These are phyloP conservation scores for Tetrapisispora taiwanensis DNA, from an alignment of 805 yeast genomes.

Conservation along the genomic window DNA sequence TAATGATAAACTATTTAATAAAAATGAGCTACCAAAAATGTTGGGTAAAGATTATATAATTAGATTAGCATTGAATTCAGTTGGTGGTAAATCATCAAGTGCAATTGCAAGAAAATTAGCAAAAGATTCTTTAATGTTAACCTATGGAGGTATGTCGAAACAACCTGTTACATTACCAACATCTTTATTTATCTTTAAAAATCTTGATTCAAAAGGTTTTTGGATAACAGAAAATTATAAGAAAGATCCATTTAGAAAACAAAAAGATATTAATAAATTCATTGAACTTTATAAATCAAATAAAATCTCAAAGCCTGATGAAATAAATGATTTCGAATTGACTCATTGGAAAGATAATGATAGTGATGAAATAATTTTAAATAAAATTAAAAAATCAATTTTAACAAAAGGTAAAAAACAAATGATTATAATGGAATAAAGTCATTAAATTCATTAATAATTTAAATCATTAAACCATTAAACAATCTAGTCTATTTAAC, in stretches of 20 bases:
- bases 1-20: slow-evolving; percentile 54
- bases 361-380: slow-evolving; percentile 32
- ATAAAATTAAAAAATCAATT: slow-evolving; percentile 37
- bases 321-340: slow-evolving; percentile 31
- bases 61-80: slow-evolving; percentile 79
- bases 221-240: slow-evolving; percentile 76
- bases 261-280: slow-evolving; percentile 43
- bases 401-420: slow-evolving; percentile 27
- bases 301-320: slow-evolving; percentile 39
- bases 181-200: slow-evolving; percentile 79
- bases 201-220: slow-evolving; percentile 76
- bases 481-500: no score
- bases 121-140: slow-evolving; percentile 64
- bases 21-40: slow-evolving; percentile 39
- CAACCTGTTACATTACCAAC: slow-evolving; percentile 92
- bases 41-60: slow-evolving; percentile 39
- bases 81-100: slow-evolving; percentile 82
- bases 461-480: no score
- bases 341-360: slow-evolving; percentile 26
- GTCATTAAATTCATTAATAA: no score
- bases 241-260: slow-evolving; percentile 49
- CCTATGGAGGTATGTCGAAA: slow-evolving; percentile 97
- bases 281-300: slow-evolving; percentile 49
- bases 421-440: slow-evolving; percentile 25
- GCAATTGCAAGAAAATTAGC: slow-evolving; percentile 76